phyloP scores from a whole-genome alignment of 1,284 basidiomycete genomes.

The Albatrellus sp. region DNA sequence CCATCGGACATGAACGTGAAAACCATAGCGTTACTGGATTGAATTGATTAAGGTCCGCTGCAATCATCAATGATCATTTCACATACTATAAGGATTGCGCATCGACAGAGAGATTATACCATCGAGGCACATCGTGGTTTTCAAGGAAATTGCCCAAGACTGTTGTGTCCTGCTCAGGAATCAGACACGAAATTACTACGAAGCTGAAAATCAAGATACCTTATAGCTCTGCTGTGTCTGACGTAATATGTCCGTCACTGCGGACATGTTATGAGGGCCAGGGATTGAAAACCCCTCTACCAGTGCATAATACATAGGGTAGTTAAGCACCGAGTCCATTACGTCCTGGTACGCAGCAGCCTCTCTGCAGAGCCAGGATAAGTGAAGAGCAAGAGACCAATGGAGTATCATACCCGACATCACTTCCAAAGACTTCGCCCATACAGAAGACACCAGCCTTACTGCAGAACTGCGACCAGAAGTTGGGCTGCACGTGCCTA shows the following conservation, averaged over 20 bases:
- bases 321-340: slow-evolving; percentile 59
- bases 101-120: slow-evolving; percentile 53
- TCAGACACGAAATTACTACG: not conserved
- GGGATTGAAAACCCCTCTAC: slow-evolving; percentile 50
- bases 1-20: slow-evolving; percentile 47
- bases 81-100: slow-evolving; percentile 48
- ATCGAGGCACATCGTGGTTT: slow-evolving; percentile 73
- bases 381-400: not conserved
- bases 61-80: not conserved
- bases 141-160: slow-evolving; percentile 73
- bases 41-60: slow-evolving; percentile 14
- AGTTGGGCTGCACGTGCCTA: slow-evolving; percentile 52
- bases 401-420: slow-evolving; percentile 29
- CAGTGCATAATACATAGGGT: slow-evolving; percentile 60
- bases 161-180: slow-evolving; percentile 25
- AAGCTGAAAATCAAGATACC: slow-evolving; percentile 12
- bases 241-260: slow-evolving; percentile 38
- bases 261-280: slow-evolving; percentile 49
- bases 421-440: slow-evolving; percentile 61
- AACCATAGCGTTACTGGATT: slow-evolving; percentile 35
- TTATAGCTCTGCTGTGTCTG: slow-evolving; percentile 41
- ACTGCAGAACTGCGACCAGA: slow-evolving; percentile 60
- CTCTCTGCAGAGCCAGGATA: not conserved
- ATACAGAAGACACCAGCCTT: slow-evolving; percentile 74
- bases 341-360: slow-evolving; percentile 33